Percentiles rank a stretch among this genome's conserved stretches.
Evolutionary conservation across 2,329 filamentous ascomycete genomes (phyloP).

Genomic region (Neonectria faginata): DNA sequence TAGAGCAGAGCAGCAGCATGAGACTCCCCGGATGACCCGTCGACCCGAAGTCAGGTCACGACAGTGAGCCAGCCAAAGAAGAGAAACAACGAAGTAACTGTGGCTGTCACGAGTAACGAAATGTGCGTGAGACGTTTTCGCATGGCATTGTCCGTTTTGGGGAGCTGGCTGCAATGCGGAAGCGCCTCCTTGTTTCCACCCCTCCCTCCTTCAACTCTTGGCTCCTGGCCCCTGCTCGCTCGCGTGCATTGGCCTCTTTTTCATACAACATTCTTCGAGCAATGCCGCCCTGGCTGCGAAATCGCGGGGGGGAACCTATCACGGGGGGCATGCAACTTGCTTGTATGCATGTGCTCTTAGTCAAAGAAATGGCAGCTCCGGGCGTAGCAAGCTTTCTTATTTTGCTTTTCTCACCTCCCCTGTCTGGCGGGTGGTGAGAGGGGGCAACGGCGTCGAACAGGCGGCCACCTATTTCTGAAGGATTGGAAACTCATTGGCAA

Average conservation of each 20-base stretch:
- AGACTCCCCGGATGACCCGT: neutral
- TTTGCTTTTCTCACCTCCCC: slow-evolving; percentile 2
- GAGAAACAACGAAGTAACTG: neutral
- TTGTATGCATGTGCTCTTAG: slow-evolving; percentile 8
- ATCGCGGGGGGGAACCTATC: slow-evolving; percentile 1
- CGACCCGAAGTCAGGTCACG: neutral
- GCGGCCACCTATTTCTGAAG: slow-evolving; percentile 6
- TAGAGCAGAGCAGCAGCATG: neutral
- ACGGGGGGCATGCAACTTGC: neutral
- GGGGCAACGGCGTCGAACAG: neutral
- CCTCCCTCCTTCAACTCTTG: slow-evolving; percentile 12
- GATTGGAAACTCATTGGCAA: slow-evolving; percentile 18
- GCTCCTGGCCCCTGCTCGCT: slow-evolving; percentile 5
- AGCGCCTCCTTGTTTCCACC: slow-evolving; percentile 9
- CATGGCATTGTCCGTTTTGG: neutral
- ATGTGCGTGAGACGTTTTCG: neutral
- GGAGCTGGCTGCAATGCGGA: neutral
- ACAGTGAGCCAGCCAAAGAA: neutral
- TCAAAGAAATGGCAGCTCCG: slow-evolving; percentile 2
- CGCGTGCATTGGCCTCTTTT: slow-evolving; percentile 14
- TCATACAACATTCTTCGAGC: neutral
- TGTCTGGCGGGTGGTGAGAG: slow-evolving; percentile 1
- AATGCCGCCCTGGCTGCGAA: neutral
- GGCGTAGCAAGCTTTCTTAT: neutral
- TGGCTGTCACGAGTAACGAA: neutral